Evolutionary conservation across 2,329 filamentous ascomycete genomes (phyloP).

Genomic region (Exophiala sp.): DNA sequence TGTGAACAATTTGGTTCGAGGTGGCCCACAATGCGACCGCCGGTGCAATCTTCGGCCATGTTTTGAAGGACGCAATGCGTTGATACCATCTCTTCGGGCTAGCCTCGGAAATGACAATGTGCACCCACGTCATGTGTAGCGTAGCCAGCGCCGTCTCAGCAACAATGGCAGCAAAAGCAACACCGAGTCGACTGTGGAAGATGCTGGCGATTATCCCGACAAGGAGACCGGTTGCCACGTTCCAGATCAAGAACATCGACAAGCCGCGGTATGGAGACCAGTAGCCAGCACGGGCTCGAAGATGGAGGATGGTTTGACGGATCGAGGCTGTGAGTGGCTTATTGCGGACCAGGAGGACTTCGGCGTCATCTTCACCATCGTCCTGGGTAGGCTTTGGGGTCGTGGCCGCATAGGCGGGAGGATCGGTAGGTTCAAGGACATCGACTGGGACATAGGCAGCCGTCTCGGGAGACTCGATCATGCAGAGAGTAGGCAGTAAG

Average conservation of each 20-base stretch:
- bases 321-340: conserved; percentile 62
- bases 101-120: conserved; percentile 74
- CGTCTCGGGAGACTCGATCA: conserved; percentile 59
- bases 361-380: conserved; percentile 36
- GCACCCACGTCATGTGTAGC: conserved; percentile 75
- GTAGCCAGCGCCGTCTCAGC: conserved; percentile 62
- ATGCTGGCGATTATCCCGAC: conserved; percentile 45
- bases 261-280: conserved; percentile 68
- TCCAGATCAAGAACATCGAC: conserved; percentile 47
- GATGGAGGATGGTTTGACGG: conserved; percentile 55
- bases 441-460: conserved; percentile 53
- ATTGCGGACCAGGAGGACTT: conserved; percentile 47
- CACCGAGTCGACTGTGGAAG: conserved; percentile 46
- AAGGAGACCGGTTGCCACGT: conserved; percentile 43
- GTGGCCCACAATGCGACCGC: conserved; percentile 61
- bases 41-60: conserved; percentile 68
- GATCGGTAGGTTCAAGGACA: conserved; percentile 31
- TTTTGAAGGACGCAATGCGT: conserved; percentile 64
- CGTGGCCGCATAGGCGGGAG: conserved; percentile 31
- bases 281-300: conserved; percentile 63
- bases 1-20: conserved; percentile 47
- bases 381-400: conserved; percentile 27
- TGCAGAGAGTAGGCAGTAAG: conserved; percentile 60
- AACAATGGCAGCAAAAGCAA: conserved; percentile 53
- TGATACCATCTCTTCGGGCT: conserved; percentile 62